Evolutionary conservation across 305 asterid species (phyloP), one percentile per base, ranked within the genome.

Genomic region (Rubia balearica): DNA sequence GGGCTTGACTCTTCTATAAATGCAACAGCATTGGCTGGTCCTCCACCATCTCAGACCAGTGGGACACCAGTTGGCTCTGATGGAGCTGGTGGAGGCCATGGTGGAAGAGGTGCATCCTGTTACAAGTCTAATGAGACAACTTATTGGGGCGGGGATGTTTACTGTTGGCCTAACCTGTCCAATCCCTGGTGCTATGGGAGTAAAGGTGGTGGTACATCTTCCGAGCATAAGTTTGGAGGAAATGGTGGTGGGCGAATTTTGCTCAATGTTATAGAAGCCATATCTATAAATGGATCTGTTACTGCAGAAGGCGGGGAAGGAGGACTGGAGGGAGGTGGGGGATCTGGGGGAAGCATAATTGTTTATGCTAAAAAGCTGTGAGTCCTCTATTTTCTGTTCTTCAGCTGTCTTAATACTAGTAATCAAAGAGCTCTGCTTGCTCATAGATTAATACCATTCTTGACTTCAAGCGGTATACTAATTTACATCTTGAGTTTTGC

Each of bases 101-200:
- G 98, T 67, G 98, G 98, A 36, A 97, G 96, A 68, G 98, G 98
- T 59, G 97, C 98, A 69, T 90, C 98, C 71, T 93, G 98, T 81
- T 71, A 81, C 79, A 93, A 90, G 85, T 88, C 88, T 66, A 87
- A 84, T 70, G 71, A 68, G 40, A 88, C 91, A 30, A 83, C 80
- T 76, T 80, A 55, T 80, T 93, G 98, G 98, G 98, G 97, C 64
- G 98, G 98, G 80, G 98, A 93, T 76, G 98, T 85, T 78, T 93
- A 93, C 81, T 85, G 88, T 55, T 93, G 98, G 98, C 74, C 88
- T 63, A 85, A 88, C 60, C 82, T 93, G 83, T 81, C 95, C 78
- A 48, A 61, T 42, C 98, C 98, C 59, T 87, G 91, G 94, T 89
- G 85, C 73, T 93, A 88, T 84, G 97, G 97, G 53, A 93, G 98